Conservation (phyloP, 2,329 filamentous ascomycete species). For the Clonostachys solani region DNA sequence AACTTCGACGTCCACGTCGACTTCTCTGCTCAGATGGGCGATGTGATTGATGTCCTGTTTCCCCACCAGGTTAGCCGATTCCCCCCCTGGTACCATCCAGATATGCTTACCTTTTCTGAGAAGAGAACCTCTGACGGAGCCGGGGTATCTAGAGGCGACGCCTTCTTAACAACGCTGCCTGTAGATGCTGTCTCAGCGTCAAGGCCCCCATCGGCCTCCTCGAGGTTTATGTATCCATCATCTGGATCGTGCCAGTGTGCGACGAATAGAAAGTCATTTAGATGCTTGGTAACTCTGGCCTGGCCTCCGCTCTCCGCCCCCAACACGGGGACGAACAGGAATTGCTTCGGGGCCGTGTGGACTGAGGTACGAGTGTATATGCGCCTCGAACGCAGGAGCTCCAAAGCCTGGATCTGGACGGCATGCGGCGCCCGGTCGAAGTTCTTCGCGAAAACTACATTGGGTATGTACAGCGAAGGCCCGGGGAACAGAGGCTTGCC, state of each 20-base stretch:
- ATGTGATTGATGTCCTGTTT: constrained; percentile 54
- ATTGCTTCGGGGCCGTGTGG: constrained; percentile 70
- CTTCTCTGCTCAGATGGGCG: constrained; percentile 49
- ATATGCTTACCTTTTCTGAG: constrained; percentile 32
- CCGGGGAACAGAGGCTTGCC: constrained; percentile 12
- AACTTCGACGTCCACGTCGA: constrained; percentile 71
- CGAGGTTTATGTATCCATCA: constrained; percentile 71
- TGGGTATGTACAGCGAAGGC: constrained; percentile 54
- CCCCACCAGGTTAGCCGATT: constrained; percentile 4
- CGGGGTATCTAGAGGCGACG: constrained; percentile 9
- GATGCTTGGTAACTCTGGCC: constrained; percentile 47
- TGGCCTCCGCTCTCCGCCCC: constrained; percentile 38
- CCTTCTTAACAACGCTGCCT: constrained; percentile 40
- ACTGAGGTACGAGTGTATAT: constrained; percentile 73
- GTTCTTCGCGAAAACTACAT: constrained; percentile 78
- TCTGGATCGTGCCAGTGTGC: constrained; percentile 76
- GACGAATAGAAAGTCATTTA: constrained; percentile 83
- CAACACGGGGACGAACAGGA: constrained; percentile 76
- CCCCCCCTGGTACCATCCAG: neutral
- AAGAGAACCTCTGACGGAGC: constrained; percentile 26
- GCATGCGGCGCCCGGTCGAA: constrained; percentile 68
- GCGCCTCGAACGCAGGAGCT: constrained; percentile 76
- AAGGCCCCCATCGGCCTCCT: constrained; percentile 28
- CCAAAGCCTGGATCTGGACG: constrained; percentile 75
- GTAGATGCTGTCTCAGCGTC: constrained; percentile 26